Conservation (phyloP, 1,139 yeast species). For the Suhomyces atakaporum region DNA sequence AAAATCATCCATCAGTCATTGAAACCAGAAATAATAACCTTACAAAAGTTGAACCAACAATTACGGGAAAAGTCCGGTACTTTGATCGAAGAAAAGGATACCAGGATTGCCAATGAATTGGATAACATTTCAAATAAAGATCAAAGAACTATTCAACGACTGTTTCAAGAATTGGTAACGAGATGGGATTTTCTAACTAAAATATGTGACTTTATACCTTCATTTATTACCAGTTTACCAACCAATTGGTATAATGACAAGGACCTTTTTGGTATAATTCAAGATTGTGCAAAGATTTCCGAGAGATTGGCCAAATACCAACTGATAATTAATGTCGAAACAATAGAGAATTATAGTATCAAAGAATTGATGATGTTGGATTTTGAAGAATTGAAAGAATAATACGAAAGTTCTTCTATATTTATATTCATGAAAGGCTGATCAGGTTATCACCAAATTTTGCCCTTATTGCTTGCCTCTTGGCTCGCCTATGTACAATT, state of each 20-base stretch:
- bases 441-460: not conserved
- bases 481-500: conserved; percentile 14
- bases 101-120: conserved; percentile 17
- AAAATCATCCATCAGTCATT: conserved; percentile 13
- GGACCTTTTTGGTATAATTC: conserved; percentile 26
- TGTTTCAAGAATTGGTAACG: conserved; percentile 19
- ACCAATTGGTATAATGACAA: conserved; percentile 39
- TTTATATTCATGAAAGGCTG: too few species aligned
- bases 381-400: conserved; percentile 10
- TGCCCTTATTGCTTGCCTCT: too few species aligned
- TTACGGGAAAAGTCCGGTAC: conserved; percentile 7
- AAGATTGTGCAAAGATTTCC: conserved; percentile 29
- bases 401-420: not conserved
- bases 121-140: conserved; percentile 11
- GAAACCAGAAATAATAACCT: conserved; percentile 11
- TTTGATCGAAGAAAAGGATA: conserved; percentile 4
- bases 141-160: conserved; percentile 7
- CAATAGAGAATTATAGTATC: conserved; percentile 4
- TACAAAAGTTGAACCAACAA: conserved; percentile 13
- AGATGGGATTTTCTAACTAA: conserved; percentile 29
- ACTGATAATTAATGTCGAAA: conserved; percentile 20
- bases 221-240: conserved; percentile 35
- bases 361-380: conserved; percentile 13
- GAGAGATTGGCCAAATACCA: conserved; percentile 25
- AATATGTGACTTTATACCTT: conserved; percentile 34